Percentiles rank a stretch among this genome's conserved stretches.
phyloP scores from a whole-genome alignment of 2,329 filamentous ascomycete genomes.

The Cercospora nicotianae region DNA sequence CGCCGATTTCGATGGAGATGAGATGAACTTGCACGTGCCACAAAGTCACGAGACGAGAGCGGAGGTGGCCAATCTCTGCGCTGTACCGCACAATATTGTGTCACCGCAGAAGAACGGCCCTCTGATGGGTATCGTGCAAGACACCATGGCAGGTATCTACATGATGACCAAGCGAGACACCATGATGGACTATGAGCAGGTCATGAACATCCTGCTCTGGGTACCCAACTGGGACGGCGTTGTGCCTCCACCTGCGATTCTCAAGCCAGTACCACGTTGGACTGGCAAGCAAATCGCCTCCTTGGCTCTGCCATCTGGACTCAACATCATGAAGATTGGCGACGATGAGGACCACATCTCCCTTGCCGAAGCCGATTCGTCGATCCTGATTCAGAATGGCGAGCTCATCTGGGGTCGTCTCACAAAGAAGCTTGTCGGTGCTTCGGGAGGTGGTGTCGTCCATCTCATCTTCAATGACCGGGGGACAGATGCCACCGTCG shows the following conservation, averaged over 20 bases:
- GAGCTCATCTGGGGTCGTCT: slow-evolving; percentile 88
- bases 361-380: slow-evolving; percentile 52
- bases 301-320: slow-evolving; percentile 81
- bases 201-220: slow-evolving; percentile 98
- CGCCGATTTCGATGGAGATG: slow-evolving; percentile 98
- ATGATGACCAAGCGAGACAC: slow-evolving; percentile 93
- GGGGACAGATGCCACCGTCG: slow-evolving; percentile 79
- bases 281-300: slow-evolving; percentile 98
- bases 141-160: slow-evolving; percentile 93
- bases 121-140: slow-evolving; percentile 99
- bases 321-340: slow-evolving; percentile 68
- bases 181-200: slow-evolving; percentile 83
- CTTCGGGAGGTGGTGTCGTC: slow-evolving; percentile 83
- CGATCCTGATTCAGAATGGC: slow-evolving; percentile 78
- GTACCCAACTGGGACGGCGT: slow-evolving; percentile 96
- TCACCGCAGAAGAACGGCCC: slow-evolving; percentile 96
- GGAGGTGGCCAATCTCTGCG: slow-evolving; percentile 89
- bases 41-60: slow-evolving; percentile 96
- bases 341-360: slow-evolving; percentile 35
- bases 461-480: slow-evolving; percentile 97
- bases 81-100: slow-evolving; percentile 98
- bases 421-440: slow-evolving; percentile 92
- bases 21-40: slow-evolving; percentile 99
- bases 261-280: slow-evolving; percentile 91
- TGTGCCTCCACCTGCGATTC: slow-evolving; percentile 87